Base-by-base conservation (phyloP, 495 filamentous ascomycete genomes). In the Neurospora sp. region DNA sequence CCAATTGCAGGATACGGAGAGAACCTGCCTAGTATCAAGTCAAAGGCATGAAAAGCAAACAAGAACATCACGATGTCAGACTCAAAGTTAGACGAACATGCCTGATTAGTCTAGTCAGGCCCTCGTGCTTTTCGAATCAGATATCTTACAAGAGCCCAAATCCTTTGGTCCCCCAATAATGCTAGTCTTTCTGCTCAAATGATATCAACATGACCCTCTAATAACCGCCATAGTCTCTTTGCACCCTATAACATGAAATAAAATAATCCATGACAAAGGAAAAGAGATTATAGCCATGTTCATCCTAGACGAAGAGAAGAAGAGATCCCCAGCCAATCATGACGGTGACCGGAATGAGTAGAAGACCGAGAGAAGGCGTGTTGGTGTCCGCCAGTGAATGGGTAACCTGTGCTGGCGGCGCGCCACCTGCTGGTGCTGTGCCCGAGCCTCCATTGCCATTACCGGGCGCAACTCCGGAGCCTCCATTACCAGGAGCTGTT, bases 391-490 rank as follows among this genome's bases (percentile, higher is more conserved):
- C 72, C 31, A 40, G 27, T 16, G 76, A 74, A 69, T 35, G 70
- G 2, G 76, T 77, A 11, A 77, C 72, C 44, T 77, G 76, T 71
- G 76, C 72, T 59, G 76, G 76, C 20, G 68, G 53, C 8, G 35
- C 41, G 20, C 71, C 38, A 37, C 42, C 59, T 68, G 73, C 35
- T 42, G 74, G 39, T 22, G 75, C 42, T 18, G 8, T 12, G 14
- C 53, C 53, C 6, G 53, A 65, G 16, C 53, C 53, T 31, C 53
- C 53, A 65, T 65, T 65, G 12, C 53, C 53, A 35, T 65, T 65
- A 18, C 53, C 53, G 7, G 73, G 73, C 16, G 73, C 71, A 38
- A 74, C 40, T 69, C 68, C 73, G 12, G 71, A 46, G 37, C 68
- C 73, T 35, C 75, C 73, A 69, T 42, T 74, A 10, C 70, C 71